Conservation (phyloP, 106 monocot genomes). For the Dioscorea alata region DNA sequence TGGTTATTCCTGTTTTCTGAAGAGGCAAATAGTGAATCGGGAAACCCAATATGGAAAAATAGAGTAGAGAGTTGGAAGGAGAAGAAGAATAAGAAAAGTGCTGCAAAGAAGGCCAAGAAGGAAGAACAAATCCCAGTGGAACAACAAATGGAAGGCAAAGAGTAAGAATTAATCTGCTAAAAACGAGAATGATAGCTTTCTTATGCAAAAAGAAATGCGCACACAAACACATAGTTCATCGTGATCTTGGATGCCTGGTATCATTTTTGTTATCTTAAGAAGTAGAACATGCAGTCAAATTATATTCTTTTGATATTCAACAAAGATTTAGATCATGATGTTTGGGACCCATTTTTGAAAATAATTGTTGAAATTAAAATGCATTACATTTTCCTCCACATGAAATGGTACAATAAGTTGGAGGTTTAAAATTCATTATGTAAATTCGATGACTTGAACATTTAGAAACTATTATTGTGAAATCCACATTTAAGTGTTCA, state of each 20-base stretch:
- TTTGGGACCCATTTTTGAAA: too few species aligned
- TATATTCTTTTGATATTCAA: background rate
- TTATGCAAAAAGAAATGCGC: background rate
- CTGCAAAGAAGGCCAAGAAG: slow-evolving; percentile 38
- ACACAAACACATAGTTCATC: background rate
- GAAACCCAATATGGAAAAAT: slow-evolving; percentile 91
- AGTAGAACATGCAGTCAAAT: background rate
- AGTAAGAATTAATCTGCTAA: slow-evolving; percentile 41
- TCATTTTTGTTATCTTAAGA: background rate
- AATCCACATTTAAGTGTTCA: too few species aligned
- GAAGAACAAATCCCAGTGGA: slow-evolving; percentile 49
- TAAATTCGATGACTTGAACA: too few species aligned
- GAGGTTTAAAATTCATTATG: too few species aligned
- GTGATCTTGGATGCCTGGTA: background rate
- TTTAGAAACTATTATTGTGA: too few species aligned
- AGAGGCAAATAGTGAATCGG: slow-evolving; percentile 60
- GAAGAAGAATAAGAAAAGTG: slow-evolving; percentile 69
- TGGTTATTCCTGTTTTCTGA: slow-evolving; percentile 11
- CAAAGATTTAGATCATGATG: background rate
- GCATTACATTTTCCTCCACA: background rate
- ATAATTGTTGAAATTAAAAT: too few species aligned
- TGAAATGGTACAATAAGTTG: background rate
- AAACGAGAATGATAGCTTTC: background rate
- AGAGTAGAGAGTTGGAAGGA: slow-evolving; percentile 97
- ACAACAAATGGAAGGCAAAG: slow-evolving; percentile 68